Conservation (phyloP, 139 green algal genomes). For the Astrephomene gubernaculifera region DNA sequence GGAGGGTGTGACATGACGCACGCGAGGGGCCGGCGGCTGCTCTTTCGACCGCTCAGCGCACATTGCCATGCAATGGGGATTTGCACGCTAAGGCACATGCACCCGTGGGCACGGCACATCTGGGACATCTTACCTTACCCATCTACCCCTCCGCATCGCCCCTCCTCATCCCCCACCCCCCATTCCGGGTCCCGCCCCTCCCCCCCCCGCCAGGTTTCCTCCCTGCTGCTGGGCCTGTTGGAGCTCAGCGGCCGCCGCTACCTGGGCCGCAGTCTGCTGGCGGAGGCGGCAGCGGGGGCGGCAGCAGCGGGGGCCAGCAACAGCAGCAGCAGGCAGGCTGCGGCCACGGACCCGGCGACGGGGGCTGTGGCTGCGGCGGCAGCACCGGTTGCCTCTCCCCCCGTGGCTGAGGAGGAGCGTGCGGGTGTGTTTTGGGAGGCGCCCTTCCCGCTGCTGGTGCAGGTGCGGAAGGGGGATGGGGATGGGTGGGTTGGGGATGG, state of each 20-base stretch:
- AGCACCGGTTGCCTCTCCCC: too few relatives aligned
- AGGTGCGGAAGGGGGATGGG: background rate
- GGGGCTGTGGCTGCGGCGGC: background rate
- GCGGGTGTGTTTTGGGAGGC: slow-evolving; percentile 52
- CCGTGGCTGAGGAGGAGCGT: slow-evolving; percentile 54
- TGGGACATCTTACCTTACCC: too few relatives aligned
- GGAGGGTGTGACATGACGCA: too few relatives aligned
- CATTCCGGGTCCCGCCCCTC: background rate
- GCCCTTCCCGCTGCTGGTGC: slow-evolving; percentile 59
- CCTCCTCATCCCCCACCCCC: too few relatives aligned
- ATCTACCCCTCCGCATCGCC: too few relatives aligned
- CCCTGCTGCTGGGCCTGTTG: slow-evolving; percentile 63
- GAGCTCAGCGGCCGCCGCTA: slow-evolving; percentile 56
- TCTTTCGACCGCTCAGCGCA: too few relatives aligned
- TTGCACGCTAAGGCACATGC: too few relatives aligned
- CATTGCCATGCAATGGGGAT: too few relatives aligned
- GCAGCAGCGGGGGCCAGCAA: background rate
- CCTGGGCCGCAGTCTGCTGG: slow-evolving; percentile 41
- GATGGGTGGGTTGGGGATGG: too few relatives aligned
- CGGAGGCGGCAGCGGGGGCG: background rate
- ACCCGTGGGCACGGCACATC: too few relatives aligned
- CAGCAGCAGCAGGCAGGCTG: slow-evolving; percentile 22
- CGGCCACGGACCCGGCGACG: background rate
- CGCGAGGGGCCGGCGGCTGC: too few relatives aligned
- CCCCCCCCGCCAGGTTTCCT: slow-evolving; percentile 44